Percentiles rank a stretch among this genome's conserved stretches.
phyloP scores from a whole-genome alignment of 805 yeast genomes.

The Saturnispora besseyi region DNA sequence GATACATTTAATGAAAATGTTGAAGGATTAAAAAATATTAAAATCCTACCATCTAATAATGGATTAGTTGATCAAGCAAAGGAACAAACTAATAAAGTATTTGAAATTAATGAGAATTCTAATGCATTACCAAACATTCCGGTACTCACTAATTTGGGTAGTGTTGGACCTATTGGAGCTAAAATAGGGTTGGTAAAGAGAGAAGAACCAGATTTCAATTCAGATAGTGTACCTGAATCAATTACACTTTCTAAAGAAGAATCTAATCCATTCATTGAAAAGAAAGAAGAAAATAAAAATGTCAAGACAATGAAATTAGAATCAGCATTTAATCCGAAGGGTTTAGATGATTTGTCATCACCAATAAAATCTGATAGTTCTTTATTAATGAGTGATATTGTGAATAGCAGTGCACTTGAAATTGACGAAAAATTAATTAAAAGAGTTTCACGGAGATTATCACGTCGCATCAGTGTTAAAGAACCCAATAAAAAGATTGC shows the following conservation, averaged over 20 bases:
- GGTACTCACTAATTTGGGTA: too few species aligned
- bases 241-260: neutral
- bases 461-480: neutral
- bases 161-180: too few species aligned
- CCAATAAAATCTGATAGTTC: constrained; percentile 2
- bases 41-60: too few species aligned
- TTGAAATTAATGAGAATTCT: too few species aligned
- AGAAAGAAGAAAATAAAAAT: neutral
- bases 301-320: neutral
- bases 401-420: constrained; percentile 8
- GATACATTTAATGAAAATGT: too few species aligned
- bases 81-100: too few species aligned
- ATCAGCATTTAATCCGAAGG: neutral
- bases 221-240: neutral
- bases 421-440: constrained; percentile 11
- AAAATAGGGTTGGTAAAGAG: too few species aligned
- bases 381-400: neutral
- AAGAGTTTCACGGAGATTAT: constrained; percentile 10
- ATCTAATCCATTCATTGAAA: constrained; percentile 6
- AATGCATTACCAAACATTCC: too few species aligned
- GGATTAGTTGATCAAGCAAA: too few species aligned
- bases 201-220: constrained; percentile 1
- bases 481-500: neutral
- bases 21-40: too few species aligned
- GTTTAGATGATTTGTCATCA: neutral